Evolutionary conservation across 495 filamentous ascomycete genomes (phyloP).

Genomic region (Aspergillus affinis): DNA sequence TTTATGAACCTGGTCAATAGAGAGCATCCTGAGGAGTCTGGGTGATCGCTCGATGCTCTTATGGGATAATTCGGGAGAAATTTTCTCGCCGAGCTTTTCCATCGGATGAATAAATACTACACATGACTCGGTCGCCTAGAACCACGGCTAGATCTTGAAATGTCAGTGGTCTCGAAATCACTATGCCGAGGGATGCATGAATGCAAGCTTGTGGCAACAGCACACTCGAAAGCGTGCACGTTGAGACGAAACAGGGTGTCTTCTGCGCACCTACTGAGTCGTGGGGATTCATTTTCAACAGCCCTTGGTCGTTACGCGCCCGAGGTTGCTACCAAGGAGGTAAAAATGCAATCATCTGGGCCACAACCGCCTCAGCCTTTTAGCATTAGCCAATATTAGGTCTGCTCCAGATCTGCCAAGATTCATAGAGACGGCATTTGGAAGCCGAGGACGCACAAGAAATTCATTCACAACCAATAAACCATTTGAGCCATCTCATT

Average conservation of each 20-base stretch:
- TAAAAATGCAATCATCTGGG: not conserved
- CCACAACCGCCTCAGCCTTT: not conserved
- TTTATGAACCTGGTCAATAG: conserved; percentile 40
- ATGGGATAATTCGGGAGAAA: not conserved
- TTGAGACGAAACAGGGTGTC: not conserved
- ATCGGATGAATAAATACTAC: not conserved
- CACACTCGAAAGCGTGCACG: not conserved
- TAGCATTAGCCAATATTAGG: not conserved
- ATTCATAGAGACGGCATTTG: too few relatives aligned
- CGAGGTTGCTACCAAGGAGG: not conserved
- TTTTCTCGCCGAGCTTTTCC: not conserved
- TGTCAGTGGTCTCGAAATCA: not conserved
- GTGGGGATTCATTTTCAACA: not conserved
- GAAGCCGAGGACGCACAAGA: too few relatives aligned
- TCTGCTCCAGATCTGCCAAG: not conserved
- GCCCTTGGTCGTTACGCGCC: not conserved
- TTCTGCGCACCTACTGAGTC: not conserved
- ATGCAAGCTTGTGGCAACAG: not conserved
- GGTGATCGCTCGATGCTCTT: conserved; percentile 18
- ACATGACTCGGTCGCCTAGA: not conserved
- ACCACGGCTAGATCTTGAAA: not conserved
- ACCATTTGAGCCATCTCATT: too few relatives aligned
- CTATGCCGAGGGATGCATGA: not conserved
- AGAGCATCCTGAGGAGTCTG: conserved; percentile 14
- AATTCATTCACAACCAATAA: too few relatives aligned